Base-by-base conservation (phyloP, 2,329 filamentous ascomycete genomes). In the Neonectria coccinea region DNA sequence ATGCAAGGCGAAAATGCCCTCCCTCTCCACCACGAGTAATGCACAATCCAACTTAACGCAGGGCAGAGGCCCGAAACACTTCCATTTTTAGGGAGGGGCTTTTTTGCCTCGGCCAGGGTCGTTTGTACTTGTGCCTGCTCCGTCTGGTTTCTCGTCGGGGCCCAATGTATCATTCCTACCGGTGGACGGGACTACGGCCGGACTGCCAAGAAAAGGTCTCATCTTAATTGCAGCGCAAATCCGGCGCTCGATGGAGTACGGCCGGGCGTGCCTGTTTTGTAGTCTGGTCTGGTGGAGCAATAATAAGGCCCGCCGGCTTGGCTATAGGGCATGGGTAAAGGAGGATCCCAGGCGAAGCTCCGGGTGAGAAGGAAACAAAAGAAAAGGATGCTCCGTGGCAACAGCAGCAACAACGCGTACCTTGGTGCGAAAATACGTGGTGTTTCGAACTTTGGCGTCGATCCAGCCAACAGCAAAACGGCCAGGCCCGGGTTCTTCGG, bases 171-270 rank as follows among this genome's bases (percentile, higher is more conserved):
- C 73, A 75, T 69, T 68, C 62, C 67, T 69, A 71, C 65, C 69
- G 11, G 47, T 31, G 45, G 63, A 65, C 70, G 72, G 65, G 33
- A 55, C 1, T 51, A 64, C 39, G 33, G 74, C 65, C 53, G 53
- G 65, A 56, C 50, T 63, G 68, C 66, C 62, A 71, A 73, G 69
- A 67, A 59, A 67, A 51, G 56, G 70, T 69, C 72, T 74, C 72
- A 74, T 74, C 66, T 74, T 74, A 72, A 72, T 70, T 71, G 69
- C 64, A 64, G 64, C 50, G 60, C 57, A 56, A 69, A 62, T 62
- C 56, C 33, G 59, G 57, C 62, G 59, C 50, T 33, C 10, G 11
- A 51, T 29, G 48, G 48, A 51, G 48, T 33, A 33, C 18, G 48
- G n/a, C 48, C 48, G 29, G 48, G 18, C 5, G 48, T 42, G 39